These are phyloP conservation scores for Zarea fungicola DNA, from an alignment of 2,329 filamentous ascomycete species.

Conservation along the genomic window DNA sequence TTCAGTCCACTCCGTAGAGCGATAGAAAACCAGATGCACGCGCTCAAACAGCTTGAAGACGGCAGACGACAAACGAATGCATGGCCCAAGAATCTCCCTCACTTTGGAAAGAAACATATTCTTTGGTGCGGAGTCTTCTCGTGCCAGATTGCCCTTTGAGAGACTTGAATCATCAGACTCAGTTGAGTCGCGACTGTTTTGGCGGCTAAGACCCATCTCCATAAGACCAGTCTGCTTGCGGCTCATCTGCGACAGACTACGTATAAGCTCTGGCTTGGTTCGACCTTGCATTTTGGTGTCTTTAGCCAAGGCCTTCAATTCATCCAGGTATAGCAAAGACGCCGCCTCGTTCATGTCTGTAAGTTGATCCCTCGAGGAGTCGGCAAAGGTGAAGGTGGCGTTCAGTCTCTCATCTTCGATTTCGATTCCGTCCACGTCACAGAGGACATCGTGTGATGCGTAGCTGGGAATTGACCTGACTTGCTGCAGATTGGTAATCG, in stretches of 20 bases:
- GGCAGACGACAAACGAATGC: conserved; percentile 70
- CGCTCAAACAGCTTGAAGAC: conserved; percentile 82
- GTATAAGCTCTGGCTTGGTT: conserved; percentile 76
- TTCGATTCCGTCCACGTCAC: conserved; percentile 26
- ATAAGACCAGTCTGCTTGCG: conserved; percentile 70
- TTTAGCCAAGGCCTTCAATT: conserved; percentile 78
- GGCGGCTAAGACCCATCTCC: conserved; percentile 61
- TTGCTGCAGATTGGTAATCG: conserved; percentile 61
- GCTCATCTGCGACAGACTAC: conserved; percentile 68
- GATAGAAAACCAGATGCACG: conserved; percentile 92
- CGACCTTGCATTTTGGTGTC: conserved; percentile 83
- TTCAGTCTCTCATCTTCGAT: conserved; percentile 43
- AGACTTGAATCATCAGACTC: conserved; percentile 41
- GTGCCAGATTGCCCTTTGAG: conserved; percentile 20
- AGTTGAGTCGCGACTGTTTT: conserved; percentile 53
- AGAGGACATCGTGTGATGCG: conserved; percentile 11
- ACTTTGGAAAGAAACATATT: conserved; percentile 74
- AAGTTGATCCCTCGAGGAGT: conserved; percentile 68
- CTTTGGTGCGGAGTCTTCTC: conserved; percentile 56
- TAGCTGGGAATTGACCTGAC: conserved; percentile 47
- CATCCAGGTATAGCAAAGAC: conserved; percentile 75
- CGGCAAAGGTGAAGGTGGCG: conserved; percentile 69
- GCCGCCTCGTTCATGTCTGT: conserved; percentile 78
- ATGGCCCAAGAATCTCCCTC: conserved; percentile 70
- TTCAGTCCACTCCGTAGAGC: conserved; percentile 94